Percentiles rank a stretch among this genome's conserved stretches.
These are phyloP conservation scores for Allodekkera sacchari DNA, from an alignment of 805 yeast genomes.

Conservation along the genomic window DNA sequence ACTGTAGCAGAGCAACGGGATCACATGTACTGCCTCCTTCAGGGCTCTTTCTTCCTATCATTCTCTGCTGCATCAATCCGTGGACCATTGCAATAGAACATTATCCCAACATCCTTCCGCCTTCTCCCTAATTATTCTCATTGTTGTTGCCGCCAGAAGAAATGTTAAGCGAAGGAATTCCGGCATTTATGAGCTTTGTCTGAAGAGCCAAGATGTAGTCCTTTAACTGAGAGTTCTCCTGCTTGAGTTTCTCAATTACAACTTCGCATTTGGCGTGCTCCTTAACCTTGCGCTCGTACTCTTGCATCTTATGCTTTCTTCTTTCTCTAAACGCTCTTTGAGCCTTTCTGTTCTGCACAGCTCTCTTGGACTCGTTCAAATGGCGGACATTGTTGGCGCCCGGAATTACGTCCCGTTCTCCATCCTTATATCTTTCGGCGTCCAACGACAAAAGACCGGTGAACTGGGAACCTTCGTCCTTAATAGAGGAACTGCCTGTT, in stretches of 20 bases:
- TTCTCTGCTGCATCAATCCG: no score
- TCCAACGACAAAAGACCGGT: no score
- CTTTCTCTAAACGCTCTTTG: slow-evolving; percentile 87
- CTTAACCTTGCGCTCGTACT: slow-evolving; percentile 62
- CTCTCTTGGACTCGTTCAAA: slow-evolving; percentile 64
- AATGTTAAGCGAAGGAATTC: slow-evolving; percentile 5
- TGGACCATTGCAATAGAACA: no score
- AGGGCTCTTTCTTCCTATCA: no score
- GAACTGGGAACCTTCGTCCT: no score
- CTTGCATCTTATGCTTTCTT: slow-evolving; percentile 73
- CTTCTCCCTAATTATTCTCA: not conserved
- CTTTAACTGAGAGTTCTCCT: slow-evolving; percentile 64
- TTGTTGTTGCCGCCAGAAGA: not conserved
- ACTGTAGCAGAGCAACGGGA: no score
- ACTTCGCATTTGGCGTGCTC: slow-evolving; percentile 56
- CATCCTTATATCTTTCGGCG: no score
- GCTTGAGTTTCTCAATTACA: slow-evolving; percentile 56
- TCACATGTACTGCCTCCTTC: no score
- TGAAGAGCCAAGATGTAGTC: slow-evolving; percentile 67
- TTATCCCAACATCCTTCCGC: no score
- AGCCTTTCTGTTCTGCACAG: slow-evolving; percentile 86
- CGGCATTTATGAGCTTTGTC: slow-evolving; percentile 42
- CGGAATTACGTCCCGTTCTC: no score
- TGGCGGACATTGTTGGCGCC: not conserved
- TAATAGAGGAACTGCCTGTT: no score